Conservation (phyloP, 306 rosid species). For the Rosa lucieae region DNA sequence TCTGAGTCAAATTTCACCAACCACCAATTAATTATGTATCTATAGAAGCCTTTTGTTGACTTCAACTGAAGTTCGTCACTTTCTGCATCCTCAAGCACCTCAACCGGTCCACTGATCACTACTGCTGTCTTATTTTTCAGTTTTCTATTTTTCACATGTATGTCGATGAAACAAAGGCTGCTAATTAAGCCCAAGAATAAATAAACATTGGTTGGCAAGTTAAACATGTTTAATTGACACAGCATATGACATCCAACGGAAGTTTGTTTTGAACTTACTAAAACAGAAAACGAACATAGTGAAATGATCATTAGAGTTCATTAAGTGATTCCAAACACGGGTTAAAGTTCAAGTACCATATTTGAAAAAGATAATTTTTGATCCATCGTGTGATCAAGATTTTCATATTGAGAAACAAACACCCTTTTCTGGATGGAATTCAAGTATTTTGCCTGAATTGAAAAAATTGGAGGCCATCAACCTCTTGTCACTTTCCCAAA, state of each 20-base stretch:
- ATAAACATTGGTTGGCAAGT: background rate
- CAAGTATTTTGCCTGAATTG: background rate
- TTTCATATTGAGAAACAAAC: background rate
- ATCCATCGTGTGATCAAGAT: background rate
- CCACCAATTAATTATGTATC: background rate
- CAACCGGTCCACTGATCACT: background rate
- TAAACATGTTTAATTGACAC: background rate
- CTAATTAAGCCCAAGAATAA: background rate
- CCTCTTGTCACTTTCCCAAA: background rate
- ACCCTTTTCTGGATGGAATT: background rate
- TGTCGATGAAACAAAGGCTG: background rate
- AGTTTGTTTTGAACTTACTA: background rate
- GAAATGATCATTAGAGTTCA: background rate
- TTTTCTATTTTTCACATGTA: background rate
- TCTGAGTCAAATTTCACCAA: background rate
- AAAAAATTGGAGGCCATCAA: background rate
- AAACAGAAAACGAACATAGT: background rate
- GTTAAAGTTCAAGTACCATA: background rate
- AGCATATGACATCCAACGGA: background rate
- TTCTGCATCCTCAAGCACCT: background rate
- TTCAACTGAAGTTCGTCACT: background rate
- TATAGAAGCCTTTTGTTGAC: slow-evolving; percentile 18
- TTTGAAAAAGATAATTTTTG: background rate
- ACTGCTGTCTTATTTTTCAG: background rate
- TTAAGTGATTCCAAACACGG: background rate